These are phyloP conservation scores for Gossypium laxum DNA, from an alignment of 441 rosid species.

Conservation along the genomic window DNA sequence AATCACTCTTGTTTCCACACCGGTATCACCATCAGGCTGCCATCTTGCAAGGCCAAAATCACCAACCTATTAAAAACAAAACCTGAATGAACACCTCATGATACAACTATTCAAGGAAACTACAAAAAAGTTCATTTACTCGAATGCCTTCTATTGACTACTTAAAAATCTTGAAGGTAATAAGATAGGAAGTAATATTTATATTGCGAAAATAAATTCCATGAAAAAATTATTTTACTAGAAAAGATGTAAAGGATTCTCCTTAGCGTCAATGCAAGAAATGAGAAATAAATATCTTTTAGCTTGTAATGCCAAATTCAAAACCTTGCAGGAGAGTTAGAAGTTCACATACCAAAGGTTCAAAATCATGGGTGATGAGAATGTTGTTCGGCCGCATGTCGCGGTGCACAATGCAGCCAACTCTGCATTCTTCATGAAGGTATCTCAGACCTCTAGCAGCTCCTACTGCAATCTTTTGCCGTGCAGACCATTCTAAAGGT, in stretches of 20 bases:
- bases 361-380: constrained; percentile 92
- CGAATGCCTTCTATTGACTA: neutral
- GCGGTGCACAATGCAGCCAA: constrained; percentile 96
- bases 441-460: constrained; percentile 96
- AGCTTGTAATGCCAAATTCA: neutral
- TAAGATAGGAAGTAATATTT: neutral
- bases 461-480: constrained; percentile 93
- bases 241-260: neutral
- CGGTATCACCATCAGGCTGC: constrained; percentile 96
- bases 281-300: neutral
- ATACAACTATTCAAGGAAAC: neutral
- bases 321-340: neutral
- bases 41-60: constrained; percentile 98
- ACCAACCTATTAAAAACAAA: constrained; percentile 56
- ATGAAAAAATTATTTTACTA: neutral
- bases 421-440: constrained; percentile 99
- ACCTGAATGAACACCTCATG: neutral
- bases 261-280: neutral
- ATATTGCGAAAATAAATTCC: neutral
- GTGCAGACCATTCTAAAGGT: constrained; percentile 73
- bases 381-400: constrained; percentile 98
- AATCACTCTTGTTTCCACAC: constrained; percentile 89
- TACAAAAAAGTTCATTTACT: neutral
- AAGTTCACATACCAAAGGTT: constrained; percentile 61
- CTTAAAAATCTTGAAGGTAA: neutral